These are phyloP conservation scores for Aphanocladium album DNA, from an alignment of 2,329 filamentous ascomycete species.

Conservation along the genomic window DNA sequence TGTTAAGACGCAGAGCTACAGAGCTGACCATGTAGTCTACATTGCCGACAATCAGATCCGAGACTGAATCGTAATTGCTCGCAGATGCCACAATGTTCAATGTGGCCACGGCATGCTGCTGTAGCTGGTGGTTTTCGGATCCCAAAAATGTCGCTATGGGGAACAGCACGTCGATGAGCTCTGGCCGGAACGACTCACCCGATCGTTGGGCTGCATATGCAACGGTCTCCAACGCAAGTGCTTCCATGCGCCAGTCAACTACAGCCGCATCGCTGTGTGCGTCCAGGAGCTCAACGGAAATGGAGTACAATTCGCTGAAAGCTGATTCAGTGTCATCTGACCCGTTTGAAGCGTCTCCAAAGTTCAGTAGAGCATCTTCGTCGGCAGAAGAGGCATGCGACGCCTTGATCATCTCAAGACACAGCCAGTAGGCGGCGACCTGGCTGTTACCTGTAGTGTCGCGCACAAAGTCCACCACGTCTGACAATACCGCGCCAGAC, in stretches of 20 bases:
- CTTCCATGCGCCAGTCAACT: constrained; percentile 66
- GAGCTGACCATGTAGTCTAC: constrained; percentile 97
- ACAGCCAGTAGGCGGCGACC: constrained; percentile 74
- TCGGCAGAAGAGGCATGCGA: constrained; percentile 46
- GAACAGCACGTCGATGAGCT: constrained; percentile 87
- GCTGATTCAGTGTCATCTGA: constrained; percentile 41
- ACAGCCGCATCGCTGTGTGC: constrained; percentile 45
- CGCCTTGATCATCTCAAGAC: constrained; percentile 64
- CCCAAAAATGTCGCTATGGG: constrained; percentile 86
- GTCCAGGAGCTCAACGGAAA: constrained; percentile 59
- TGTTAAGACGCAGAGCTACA: constrained; percentile 81
- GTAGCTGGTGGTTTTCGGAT: constrained; percentile 60
- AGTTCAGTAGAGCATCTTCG: constrained; percentile 62
- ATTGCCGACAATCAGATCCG: constrained; percentile 79
- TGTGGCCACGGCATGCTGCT: constrained; percentile 75
- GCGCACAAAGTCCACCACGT: constrained; percentile 60
- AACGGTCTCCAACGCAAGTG: constrained; percentile 75
- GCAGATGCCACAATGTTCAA: constrained; percentile 73
- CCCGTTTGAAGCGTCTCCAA: constrained; percentile 33
- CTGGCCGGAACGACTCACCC: constrained; percentile 66
- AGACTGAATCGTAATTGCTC: constrained; percentile 70
- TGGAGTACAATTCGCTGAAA: constrained; percentile 63
- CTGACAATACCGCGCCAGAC: constrained; percentile 55
- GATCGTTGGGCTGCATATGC: constrained; percentile 68
- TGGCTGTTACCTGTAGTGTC: constrained; percentile 53